These are phyloP conservation scores for Paraleonurus japonicus DNA, from an alignment of 257 asterid genomes.

Conservation along the genomic window DNA sequence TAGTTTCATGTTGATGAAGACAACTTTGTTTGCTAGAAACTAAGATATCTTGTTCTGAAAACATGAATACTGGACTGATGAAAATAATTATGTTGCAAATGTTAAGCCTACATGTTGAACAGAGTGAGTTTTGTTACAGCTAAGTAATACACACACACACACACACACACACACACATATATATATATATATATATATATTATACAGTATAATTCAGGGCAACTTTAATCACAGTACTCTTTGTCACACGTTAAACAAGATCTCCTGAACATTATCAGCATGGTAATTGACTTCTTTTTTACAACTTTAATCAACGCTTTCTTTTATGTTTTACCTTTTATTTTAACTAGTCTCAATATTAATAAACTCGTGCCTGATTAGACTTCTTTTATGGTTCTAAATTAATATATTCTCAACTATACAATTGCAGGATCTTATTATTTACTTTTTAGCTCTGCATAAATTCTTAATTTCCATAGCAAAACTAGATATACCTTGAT, in stretches of 20 bases:
- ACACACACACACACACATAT: no score
- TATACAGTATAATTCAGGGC: background rate
- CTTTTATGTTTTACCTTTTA: background rate
- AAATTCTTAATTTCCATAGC: background rate
- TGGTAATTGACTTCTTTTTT: conserved; percentile 6
- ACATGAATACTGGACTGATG: conserved; percentile 10
- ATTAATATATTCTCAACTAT: conserved; percentile 6
- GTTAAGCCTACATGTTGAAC: conserved; percentile 7
- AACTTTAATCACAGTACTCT: background rate
- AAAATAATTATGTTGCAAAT: conserved; percentile 16
- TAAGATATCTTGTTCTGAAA: conserved; percentile 9
- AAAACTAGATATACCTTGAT: conserved; percentile 4
- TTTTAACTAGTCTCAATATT: background rate
- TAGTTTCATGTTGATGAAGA: conserved; percentile 6
- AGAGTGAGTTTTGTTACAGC: conserved; percentile 2
- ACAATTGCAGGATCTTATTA: background rate
- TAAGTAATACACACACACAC: no score
- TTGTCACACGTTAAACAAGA: conserved; percentile 1
- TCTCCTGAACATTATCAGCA: background rate
- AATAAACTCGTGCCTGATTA: background rate
- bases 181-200: no score
- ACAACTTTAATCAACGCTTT: background rate
- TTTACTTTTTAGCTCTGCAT: background rate
- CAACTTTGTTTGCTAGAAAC: conserved; percentile 10
- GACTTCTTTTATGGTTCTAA: background rate